phyloP scores from a whole-genome alignment of 1,139 yeast species.

The Hansenula lynferdii region DNA sequence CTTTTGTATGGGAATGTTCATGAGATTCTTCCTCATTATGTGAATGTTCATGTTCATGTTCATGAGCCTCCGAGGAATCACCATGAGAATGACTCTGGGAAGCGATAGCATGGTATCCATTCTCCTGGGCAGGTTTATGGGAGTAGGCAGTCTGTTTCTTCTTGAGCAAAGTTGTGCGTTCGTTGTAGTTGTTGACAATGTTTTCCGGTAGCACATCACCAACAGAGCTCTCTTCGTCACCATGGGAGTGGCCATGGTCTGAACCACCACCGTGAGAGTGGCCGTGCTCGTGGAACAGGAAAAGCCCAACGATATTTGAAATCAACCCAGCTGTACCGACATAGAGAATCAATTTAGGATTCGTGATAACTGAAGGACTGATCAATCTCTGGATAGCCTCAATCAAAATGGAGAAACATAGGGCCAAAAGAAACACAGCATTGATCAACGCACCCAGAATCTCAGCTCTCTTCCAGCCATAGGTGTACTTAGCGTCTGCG shows the following conservation, averaged over 20 bases:
- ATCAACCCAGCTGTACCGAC: slow-evolving; percentile 83
- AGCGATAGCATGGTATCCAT: slow-evolving; percentile 11
- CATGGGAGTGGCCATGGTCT: slow-evolving; percentile 43
- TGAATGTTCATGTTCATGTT: slow-evolving; percentile 34
- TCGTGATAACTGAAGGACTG: slow-evolving; percentile 71
- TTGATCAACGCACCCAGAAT: slow-evolving; percentile 90
- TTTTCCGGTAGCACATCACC: slow-evolving; percentile 27
- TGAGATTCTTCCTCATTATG: slow-evolving; percentile 24
- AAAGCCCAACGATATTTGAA: slow-evolving; percentile 79
- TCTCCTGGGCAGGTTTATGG: slow-evolving; percentile 8
- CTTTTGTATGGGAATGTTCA: slow-evolving; percentile 8
- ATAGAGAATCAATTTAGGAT: slow-evolving; percentile 71
- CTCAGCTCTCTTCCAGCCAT: slow-evolving; percentile 97
- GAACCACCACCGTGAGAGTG: slow-evolving; percentile 45
- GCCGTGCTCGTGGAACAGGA: slow-evolving; percentile 90
- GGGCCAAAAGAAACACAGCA: slow-evolving; percentile 87
- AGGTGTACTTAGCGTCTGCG: slow-evolving; percentile 86
- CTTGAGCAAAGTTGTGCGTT: slow-evolving; percentile 12
- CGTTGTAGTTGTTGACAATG: slow-evolving; percentile 21
- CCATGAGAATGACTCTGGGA: slow-evolving; percentile 24
- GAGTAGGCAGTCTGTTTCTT: slow-evolving; percentile 5
- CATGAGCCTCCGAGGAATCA: not conserved
- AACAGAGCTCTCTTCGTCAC: slow-evolving; percentile 22
- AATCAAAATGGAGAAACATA: slow-evolving; percentile 86
- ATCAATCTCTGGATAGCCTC: slow-evolving; percentile 91